Conservation (phyloP, 2,329 filamentous ascomycete genomes). For the Aspergillus cejpii region DNA sequence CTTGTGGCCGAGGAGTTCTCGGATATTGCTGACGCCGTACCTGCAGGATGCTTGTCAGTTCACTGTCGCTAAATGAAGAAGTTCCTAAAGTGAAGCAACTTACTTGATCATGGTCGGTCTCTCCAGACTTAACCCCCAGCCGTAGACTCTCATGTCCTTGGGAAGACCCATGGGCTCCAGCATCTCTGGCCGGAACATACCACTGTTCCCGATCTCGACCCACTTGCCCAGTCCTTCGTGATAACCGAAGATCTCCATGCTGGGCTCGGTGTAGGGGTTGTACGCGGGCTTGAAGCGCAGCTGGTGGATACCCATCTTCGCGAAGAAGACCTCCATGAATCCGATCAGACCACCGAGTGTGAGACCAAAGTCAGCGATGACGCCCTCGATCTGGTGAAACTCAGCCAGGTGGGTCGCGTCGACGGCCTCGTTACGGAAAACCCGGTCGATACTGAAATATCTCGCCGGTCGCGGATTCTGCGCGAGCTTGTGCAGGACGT, state of each 20-base stretch:
- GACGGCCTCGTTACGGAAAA: constrained; percentile 96
- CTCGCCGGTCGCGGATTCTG: constrained; percentile 76
- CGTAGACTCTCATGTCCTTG: constrained; percentile 86
- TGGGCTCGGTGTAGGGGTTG: constrained; percentile 91
- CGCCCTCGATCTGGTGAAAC: constrained; percentile 97
- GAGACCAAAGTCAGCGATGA: constrained; percentile 92
- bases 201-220: constrained; percentile 95
- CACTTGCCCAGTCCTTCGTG: constrained; percentile 84
- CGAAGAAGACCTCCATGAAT: constrained; percentile 94
- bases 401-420: constrained; percentile 95
- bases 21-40: constrained; percentile 77
- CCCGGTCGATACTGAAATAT: constrained; percentile 97
- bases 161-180: constrained; percentile 89
- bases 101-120: constrained; percentile 97
- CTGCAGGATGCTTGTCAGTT: constrained; percentile 26
- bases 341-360: constrained; percentile 88
- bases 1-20: constrained; percentile 88
- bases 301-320: constrained; percentile 82
- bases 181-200: constrained; percentile 99
- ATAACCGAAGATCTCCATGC: constrained; percentile 97
- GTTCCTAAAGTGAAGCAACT: constrained; percentile 28
- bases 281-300: constrained; percentile 96
- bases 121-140: constrained; percentile 87
- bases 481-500: constrained; percentile 84
- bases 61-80: background rate